Base-by-base conservation (phyloP, 371 early-diverging fungal species). In the Apophysomyces variabilis region DNA sequence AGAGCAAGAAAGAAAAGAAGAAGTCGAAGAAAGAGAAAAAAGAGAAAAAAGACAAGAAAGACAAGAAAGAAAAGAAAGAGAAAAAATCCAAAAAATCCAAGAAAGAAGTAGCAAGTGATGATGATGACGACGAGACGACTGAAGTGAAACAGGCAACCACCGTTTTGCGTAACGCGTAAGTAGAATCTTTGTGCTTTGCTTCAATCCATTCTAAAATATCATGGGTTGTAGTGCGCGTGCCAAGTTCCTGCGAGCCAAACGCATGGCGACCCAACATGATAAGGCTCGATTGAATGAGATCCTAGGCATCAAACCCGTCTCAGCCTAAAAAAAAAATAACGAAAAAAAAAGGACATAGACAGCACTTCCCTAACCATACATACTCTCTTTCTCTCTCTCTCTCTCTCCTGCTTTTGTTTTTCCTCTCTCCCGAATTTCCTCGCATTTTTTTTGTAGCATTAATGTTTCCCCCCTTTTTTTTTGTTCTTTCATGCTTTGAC, bases 171-270 rank as follows among this genome's bases (percentile, higher is more conserved):
- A 84, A 83, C 70, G 87, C 87, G 85, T 86, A 80, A 78, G 84
- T 84, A 12, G 13, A 5, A 38, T 9, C 41, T 1, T 26, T 35
- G 38, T 59, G 43, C 21, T 41, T 41, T 41, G 41, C 32, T 26
- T 26, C 32, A 26, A 26, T 26, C 32, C 32, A 3, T 26, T 26
- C 32, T 26, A 26, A 26, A 26, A 26, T 26, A 26, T 39, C 7
- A 43, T 60, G 61, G 56, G 35, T 45, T 43, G 43, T 66, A 87
- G 87, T 64, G 89, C 90, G 65, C 86, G 93, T 64, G 86, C 87
- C 37, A 90, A 90, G 63, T 93, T 90, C 65, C 79, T 91, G 41
- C 80, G 83, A 47, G 90, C 90, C 65, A 93, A 93, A 71, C 75
- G 75, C 47, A 83, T 89, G 64, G 85, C 87, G 8, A 85, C 87